These are phyloP conservation scores for Fusarium circinatum DNA, from an alignment of 2,329 filamentous ascomycete genomes.

Conservation along the genomic window DNA sequence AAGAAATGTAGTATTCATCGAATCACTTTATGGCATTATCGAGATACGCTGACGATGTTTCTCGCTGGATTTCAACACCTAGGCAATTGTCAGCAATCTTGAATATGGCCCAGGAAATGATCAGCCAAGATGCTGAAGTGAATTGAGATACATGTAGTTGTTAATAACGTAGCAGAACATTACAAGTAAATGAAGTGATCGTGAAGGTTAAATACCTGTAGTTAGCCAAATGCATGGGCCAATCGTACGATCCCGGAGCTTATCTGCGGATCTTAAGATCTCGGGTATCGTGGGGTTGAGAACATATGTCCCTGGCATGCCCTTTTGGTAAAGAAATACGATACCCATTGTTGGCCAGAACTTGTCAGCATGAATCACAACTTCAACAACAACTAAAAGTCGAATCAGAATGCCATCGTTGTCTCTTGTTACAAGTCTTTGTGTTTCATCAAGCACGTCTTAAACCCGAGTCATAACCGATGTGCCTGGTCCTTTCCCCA, in stretches of 20 bases:
- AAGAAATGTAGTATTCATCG: not conserved
- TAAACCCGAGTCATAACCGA: constrained; percentile 10
- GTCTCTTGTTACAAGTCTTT: not conserved
- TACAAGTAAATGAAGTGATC: not conserved
- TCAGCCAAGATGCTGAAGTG: fast-evolving
- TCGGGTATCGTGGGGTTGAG: not conserved
- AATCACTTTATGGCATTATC: fast-evolving
- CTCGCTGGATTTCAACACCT: fast-evolving
- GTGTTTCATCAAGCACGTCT: not conserved
- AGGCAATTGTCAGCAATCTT: not conserved
- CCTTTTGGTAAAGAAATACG: fast-evolving
- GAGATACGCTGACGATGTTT: not conserved
- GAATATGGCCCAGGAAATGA: fast-evolving
- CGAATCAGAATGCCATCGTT: not conserved
- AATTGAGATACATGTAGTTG: not conserved
- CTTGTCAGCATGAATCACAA: fast-evolving
- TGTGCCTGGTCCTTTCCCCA: not conserved
- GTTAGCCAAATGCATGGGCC: not conserved
- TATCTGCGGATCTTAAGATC: not conserved
- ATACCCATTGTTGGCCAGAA: fast-evolving
- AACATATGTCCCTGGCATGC: too few relatives aligned
- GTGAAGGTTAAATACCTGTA: not conserved
- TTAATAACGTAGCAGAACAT: fast-evolving
- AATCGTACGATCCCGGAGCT: not conserved
- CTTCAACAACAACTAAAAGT: too few relatives aligned